Evolutionary conservation across 1,139 yeast genomes (phyloP).

Genomic region (Debaryomyces nepalensis): DNA sequence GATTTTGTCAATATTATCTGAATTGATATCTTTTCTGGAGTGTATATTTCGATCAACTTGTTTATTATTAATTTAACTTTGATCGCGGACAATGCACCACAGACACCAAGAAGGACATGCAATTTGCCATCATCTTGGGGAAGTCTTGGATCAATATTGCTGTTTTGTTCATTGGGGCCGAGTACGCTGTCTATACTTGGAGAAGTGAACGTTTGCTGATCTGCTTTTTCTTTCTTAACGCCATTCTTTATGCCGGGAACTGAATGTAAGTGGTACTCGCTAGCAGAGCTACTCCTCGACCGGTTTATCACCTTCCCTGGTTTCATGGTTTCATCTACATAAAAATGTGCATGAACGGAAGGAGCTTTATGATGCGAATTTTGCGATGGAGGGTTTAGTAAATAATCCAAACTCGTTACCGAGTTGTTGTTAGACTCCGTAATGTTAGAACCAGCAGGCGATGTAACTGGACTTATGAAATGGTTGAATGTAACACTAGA

Average conservation of each 20-base stretch:
- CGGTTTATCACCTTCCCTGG: conserved; percentile 43
- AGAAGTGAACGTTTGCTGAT: conserved; percentile 2
- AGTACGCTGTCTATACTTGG: conserved; percentile 2
- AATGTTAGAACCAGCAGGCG: conserved; percentile 16
- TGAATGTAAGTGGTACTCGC: conserved; percentile 22
- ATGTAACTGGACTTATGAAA: conserved; percentile 7
- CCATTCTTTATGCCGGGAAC: conserved; percentile 32
- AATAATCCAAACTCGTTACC: conserved; percentile 31
- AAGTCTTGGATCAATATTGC: conserved; percentile 74
- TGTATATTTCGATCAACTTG: conserved; percentile 80
- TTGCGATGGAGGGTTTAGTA: conserved; percentile 37
- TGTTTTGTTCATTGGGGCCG: conserved; percentile 45
- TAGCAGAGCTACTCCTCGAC: conserved; percentile 47
- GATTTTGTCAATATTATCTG: conserved; percentile 83
- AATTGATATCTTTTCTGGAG: conserved; percentile 71
- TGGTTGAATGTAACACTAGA: conserved; percentile 8
- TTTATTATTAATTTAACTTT: conserved; percentile 75
- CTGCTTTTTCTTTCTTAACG: conserved; percentile 10
- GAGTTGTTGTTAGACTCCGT: conserved; percentile 22
- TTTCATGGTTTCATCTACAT: conserved; percentile 70
- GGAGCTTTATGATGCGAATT: conserved; percentile 56
- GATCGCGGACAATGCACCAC: conserved; percentile 83
- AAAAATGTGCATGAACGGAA: conserved; percentile 81
- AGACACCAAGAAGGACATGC: conserved; percentile 85
- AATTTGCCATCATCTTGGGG: conserved; percentile 92